Evolutionary conservation across 805 yeast genomes (phyloP).

Genomic region (Wickerhamiella cacticola): DNA sequence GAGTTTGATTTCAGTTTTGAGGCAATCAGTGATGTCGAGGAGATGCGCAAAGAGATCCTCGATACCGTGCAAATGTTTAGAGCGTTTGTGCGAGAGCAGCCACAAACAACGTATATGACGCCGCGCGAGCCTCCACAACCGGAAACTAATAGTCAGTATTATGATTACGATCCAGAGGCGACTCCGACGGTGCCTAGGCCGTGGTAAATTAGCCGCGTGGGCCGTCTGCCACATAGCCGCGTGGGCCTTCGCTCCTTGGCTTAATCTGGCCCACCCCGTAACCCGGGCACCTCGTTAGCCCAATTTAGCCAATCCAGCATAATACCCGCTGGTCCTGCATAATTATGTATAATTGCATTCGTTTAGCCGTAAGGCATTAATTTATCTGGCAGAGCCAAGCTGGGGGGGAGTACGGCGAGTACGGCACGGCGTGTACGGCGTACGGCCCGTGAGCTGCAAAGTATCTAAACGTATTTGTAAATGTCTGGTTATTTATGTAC

Average conservation of each 20-base stretch:
- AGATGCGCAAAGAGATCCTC: conserved; percentile 65
- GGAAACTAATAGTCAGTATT: background rate
- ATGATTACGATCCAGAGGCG: conserved; percentile 7
- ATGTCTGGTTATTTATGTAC: no score
- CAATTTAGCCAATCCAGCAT: no score
- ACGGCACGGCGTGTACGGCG: no score
- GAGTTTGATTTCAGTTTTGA: conserved; percentile 86
- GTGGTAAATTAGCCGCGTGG: background rate
- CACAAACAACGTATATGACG: background rate
- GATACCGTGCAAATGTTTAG: conserved; percentile 48
- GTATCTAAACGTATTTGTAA: no score
- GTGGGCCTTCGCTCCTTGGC: no score
- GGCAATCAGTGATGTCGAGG: conserved; percentile 62
- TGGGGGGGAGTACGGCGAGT: no score
- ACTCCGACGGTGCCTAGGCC: conserved; percentile 10
- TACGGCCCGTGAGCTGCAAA: no score
- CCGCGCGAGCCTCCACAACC: background rate
- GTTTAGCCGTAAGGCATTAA: background rate
- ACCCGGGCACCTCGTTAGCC: no score
- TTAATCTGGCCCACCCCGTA: no score
- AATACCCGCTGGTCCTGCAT: background rate
- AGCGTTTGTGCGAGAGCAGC: conserved; percentile 18
- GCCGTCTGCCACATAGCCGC: no score
- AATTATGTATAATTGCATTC: background rate
- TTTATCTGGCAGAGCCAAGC: no score